Base-by-base conservation (phyloP, 2,329 filamentous ascomycete genomes). In the Microcera coccophila region DNA sequence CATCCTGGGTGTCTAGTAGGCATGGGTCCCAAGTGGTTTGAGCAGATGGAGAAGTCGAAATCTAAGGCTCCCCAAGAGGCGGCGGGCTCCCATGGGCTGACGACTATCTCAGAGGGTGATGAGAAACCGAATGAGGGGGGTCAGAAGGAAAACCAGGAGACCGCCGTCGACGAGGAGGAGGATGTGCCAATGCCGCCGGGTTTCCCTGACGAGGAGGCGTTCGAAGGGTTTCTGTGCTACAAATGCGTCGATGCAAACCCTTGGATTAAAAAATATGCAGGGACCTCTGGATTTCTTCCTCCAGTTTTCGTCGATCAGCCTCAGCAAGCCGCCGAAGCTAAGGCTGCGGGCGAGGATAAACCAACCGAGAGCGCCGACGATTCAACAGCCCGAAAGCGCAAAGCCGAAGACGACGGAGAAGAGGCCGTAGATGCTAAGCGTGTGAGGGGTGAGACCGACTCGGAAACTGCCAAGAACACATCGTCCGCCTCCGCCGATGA, bases 1-100 rank as follows among this genome's bases (percentile, higher is more conserved):
- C 91, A 97, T 68, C 89, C 91, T 1, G 90, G 93, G 49, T 97
- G 91, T 61, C 71, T 97, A 7, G 81, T 95, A 37, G 90, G 90
- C 5, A 69, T 94, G 54, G 82, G 84, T 1, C 79, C 88, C 10
- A 77, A 81, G 45, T 90, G 86, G 81, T 81, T 74, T 50, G 81
- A 84, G 59, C 74, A 69, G 58, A 71, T 66, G 64, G 61, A 64
- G 51, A 64, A 54, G 44, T 40, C 57, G n/a, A 67, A 68, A 35
- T 33, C 50, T 14, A 67, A 67, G 38, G 44, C 53, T 9, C 16
- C 28, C n/a, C 36, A 45, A 3, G 44, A 51, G 3, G 35, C 11
- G 5, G 21, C 22, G 3, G 44, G 49, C 1, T 53, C 59, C 5
- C 57, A 58, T 0, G 31, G 64, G 1, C 60, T 81, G 7, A 62